Evolutionary conservation across 768 basidiomycete genomes (phyloP), one percentile per base, ranked within the genome.

Genomic region (Rhodotorula taiwanensis): DNA sequence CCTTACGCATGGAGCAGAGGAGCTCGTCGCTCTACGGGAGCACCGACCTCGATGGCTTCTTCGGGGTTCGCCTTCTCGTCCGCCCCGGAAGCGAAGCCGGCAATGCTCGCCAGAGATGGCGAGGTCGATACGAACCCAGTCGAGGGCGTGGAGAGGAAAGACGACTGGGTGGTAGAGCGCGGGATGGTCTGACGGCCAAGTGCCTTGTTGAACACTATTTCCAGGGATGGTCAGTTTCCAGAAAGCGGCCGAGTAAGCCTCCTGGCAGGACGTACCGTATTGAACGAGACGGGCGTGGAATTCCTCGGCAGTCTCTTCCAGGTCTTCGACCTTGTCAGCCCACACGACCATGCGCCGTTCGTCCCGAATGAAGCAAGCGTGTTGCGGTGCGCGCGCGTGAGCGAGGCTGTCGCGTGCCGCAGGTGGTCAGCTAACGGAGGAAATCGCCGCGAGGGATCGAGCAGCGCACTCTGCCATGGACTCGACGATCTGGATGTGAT

Each of bases 261-360:
- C n/a, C 27, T 44, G 33, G 23, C n/a, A 28, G 13, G 33, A 33
- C 33, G 36, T 3, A 52, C 52, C 58, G 39, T 48, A 61, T 23
- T 49, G 27, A 27, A 60, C 39, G 4, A 60, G 52, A 33, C 36
- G 34, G 18, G 34, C 10, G 45, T 60, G 52, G 34, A 45, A 34
- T 27, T 49, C 52, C 42, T 76, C 74, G 52, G 72, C 74, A 4
- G 73, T 71, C 23, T 68, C 66, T 36, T 76, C 72, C 52, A 77
- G 55, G 27, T 71, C 73, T 42, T 75, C 72, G 21, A 76, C 74
- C 28, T 74, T 72, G 69, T 77, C 75, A 31, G 73, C 72, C 76
- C 76, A 77, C 31, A 77, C 72, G 28, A 76, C 73, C 7, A 77
- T 69, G 31, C 72, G 73, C 11, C 64, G 54, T 52, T 76, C 74